Conservation (phyloP, 2,329 filamentous ascomycete genomes). For the Akanthomyces uredinophilus region DNA sequence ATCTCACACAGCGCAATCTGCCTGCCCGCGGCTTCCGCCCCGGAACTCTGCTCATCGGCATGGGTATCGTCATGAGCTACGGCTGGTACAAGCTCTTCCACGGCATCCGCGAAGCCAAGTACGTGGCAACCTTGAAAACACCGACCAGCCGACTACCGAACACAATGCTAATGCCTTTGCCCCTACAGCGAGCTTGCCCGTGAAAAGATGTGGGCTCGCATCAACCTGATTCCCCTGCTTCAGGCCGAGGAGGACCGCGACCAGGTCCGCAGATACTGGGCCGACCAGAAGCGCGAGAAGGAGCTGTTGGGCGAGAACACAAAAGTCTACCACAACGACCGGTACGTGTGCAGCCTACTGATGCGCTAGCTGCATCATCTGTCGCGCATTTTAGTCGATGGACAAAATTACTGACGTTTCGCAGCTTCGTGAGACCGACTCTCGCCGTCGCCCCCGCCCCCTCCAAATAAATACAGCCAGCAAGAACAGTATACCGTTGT, state of each 20-base stretch:
- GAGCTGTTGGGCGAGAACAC: conserved; percentile 78
- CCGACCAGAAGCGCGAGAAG: conserved; percentile 86
- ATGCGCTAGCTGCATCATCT: neutral
- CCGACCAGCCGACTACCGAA: neutral
- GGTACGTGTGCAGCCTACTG: conserved; percentile 49
- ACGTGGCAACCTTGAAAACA: conserved; percentile 32
- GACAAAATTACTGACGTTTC: neutral
- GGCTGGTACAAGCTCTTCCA: conserved; percentile 83
- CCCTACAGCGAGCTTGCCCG: conserved; percentile 76
- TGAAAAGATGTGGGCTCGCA: conserved; percentile 97
- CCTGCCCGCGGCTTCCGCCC: conserved; percentile 88
- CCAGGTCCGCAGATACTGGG: conserved; percentile 78
- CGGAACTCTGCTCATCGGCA: conserved; percentile 68
- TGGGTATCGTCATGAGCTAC: conserved; percentile 75
- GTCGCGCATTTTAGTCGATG: neutral
- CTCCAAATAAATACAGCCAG: conserved; percentile 45
- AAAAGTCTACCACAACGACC: conserved; percentile 82
- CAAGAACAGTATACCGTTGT: neutral
- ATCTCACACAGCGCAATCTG: conserved; percentile 69
- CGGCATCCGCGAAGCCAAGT: conserved; percentile 90
- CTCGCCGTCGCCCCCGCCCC: conserved; percentile 66
- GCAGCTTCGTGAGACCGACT: conserved; percentile 75
- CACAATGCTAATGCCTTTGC: conserved; percentile 9
- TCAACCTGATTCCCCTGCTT: conserved; percentile 87
- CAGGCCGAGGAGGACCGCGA: conserved; percentile 97